Evolutionary conservation across 2,329 filamentous ascomycete genomes (phyloP).

Genomic region (Trichophyton benhamiae): DNA sequence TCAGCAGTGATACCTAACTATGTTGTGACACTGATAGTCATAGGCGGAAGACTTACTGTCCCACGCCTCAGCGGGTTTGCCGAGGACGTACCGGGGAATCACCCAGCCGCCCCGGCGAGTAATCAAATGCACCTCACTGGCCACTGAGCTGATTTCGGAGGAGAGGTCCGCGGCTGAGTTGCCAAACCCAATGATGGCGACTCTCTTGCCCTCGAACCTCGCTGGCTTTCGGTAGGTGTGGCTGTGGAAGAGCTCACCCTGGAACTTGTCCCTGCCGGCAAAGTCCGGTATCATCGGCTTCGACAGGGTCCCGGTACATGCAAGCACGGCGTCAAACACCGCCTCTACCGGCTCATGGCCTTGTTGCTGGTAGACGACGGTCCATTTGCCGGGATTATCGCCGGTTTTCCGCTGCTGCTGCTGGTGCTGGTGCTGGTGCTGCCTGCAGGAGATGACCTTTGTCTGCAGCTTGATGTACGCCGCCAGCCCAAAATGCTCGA

Average conservation of each 20-base stretch:
- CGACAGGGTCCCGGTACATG: constrained; percentile 24
- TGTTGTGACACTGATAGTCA: too few species aligned
- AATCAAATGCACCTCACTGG: constrained; percentile 27
- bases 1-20: constrained; percentile 6
- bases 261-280: constrained; percentile 22
- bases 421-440: too few species aligned
- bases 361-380: constrained; percentile 16
- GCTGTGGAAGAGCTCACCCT: constrained; percentile 28
- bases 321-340: constrained; percentile 27
- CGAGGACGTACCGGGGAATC: constrained; percentile 28
- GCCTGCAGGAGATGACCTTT: constrained; percentile 22
- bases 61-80: constrained; percentile 26
- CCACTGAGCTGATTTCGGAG: constrained; percentile 26
- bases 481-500: constrained; percentile 25
- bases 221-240: constrained; percentile 27
- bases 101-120: constrained; percentile 30
- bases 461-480: constrained; percentile 26
- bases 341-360: constrained; percentile 15
- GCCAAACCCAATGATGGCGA: constrained; percentile 29
- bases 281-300: constrained; percentile 24
- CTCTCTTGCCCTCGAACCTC: constrained; percentile 26
- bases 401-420: constrained; percentile 7
- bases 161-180: constrained; percentile 31
- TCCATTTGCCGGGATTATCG: constrained; percentile 21
- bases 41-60: constrained; percentile 21